Percentiles rank a stretch among this genome's conserved stretches.
phyloP scores from a whole-genome alignment of 495 filamentous ascomycete species.

The Hypoxylon intermedium region DNA sequence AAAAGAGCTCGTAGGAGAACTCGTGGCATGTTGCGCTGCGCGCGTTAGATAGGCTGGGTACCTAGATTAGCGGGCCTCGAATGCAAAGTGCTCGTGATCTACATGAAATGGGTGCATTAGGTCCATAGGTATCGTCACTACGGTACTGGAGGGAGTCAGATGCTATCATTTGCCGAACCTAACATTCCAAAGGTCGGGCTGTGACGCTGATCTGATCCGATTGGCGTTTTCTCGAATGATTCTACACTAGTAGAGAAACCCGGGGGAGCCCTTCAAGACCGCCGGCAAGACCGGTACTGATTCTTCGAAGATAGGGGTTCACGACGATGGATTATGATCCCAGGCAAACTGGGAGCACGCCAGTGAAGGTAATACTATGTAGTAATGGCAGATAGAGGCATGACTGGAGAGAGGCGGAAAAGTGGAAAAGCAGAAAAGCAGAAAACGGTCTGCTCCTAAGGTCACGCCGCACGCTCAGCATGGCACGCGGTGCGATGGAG shows the following conservation, averaged over 20 bases:
- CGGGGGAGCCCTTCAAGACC: background rate
- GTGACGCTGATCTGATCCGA: slow-evolving; percentile 34
- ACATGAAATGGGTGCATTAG: slow-evolving; percentile 36
- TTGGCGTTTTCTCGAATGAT: slow-evolving; percentile 38
- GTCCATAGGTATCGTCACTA: slow-evolving; percentile 34
- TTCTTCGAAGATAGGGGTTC: background rate
- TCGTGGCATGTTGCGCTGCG: slow-evolving; percentile 36
- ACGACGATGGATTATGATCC: slow-evolving; percentile 1
- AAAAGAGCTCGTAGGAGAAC: slow-evolving; percentile 18
- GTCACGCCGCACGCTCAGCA: background rate
- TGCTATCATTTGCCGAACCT: slow-evolving; percentile 28
- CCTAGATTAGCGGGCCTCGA: slow-evolving; percentile 31
- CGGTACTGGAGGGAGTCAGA: slow-evolving; percentile 20
- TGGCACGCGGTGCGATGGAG: background rate
- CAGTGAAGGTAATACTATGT: background rate
- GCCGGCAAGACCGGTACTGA: background rate
- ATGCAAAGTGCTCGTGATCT: slow-evolving; percentile 35
- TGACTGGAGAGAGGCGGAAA: background rate
- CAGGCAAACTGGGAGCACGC: background rate
- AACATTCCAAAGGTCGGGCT: slow-evolving; percentile 21
- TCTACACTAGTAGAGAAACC: slow-evolving; percentile 18
- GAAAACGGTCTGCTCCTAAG: background rate
- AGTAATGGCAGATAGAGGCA: background rate
- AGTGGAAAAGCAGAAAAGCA: too few relatives aligned
- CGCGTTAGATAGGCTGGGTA: slow-evolving; percentile 20